Conservation (phyloP, 805 yeast species). For the Pichia phayaonensis region DNA sequence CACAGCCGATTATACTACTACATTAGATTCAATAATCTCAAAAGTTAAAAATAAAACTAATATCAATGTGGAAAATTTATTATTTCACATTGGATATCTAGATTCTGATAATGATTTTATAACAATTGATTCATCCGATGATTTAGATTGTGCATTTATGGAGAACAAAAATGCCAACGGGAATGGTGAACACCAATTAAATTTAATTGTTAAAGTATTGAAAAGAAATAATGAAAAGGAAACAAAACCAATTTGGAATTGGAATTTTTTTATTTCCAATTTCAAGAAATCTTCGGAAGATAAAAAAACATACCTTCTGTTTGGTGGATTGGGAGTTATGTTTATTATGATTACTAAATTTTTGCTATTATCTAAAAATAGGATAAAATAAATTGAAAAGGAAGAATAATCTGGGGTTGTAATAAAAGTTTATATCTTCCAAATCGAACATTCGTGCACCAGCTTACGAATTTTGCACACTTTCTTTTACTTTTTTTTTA, state of each 20-base stretch:
- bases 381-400: too few relatives aligned
- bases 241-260: neutral
- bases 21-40: constrained; percentile 1
- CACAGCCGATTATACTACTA: neutral
- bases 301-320: neutral
- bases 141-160: constrained; percentile 24
- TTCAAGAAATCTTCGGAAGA: neutral
- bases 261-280: neutral
- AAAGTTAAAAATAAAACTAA: constrained; percentile 9
- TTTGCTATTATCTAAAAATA: neutral
- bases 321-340: constrained; percentile 1
- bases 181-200: neutral
- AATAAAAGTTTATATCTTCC: too few relatives aligned
- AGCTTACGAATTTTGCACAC: too few relatives aligned
- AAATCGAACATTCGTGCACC: too few relatives aligned
- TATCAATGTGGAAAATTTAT: neutral
- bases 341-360: neutral
- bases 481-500: too few relatives aligned
- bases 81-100: constrained; percentile 29
- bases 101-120: constrained; percentile 34
- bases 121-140: constrained; percentile 28
- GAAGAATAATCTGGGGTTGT: too few relatives aligned
- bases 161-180: constrained; percentile 1
- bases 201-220: constrained; percentile 5
- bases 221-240: neutral